Base-by-base conservation (phyloP, 2,329 filamentous ascomycete genomes). In the Trichoderma oligosporum region DNA sequence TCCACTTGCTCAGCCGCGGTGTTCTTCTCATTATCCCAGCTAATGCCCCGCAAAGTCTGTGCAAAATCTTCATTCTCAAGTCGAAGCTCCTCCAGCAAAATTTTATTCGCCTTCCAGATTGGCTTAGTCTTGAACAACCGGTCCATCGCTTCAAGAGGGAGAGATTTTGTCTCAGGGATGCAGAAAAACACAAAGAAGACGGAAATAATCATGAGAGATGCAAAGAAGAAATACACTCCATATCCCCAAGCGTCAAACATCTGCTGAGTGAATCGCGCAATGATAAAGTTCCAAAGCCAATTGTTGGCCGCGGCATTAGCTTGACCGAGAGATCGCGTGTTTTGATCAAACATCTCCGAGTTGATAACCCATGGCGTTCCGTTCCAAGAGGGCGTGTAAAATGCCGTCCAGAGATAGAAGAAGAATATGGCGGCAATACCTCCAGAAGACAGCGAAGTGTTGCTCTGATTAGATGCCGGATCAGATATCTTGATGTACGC, bases 221-320 rank as follows among this genome's bases (percentile, higher is more conserved):
- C 78, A 61, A 83, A 83, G 71, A 84, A 82, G 62, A 81, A 78
- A 64, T 81, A 83, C 0, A 78, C 79, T 20, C 79, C 80, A 66
- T 76, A 82, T 8, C 70, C 66, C 66, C 73, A 72, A 18, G 63
- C 61, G 44, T 61, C 61, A 25, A 65, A 59, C 63, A 75, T 80
- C 8, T 73, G 69, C 3, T 74, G 75, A 0, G 76, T 73, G 38
- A 73, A 75, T 16, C 54, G 42, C 16, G 57, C 57, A 51, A 59
- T 56, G 29, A 55, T 55, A 14, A 59, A 59, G 18, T 59, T 59
- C 52, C 54, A 56, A 4, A 56, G 8, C 57, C 57, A 59, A 29
- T 59, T 59, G 22, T 46, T 56, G n/a, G 56, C 52, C 0, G 52
- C 52, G 4, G 52, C 52, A 4, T 55, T 55, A 4, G 52, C 54